Evolutionary conservation across 129 eudicot species (phyloP).

Genomic region (Ambrosia artemisiifolia): DNA sequence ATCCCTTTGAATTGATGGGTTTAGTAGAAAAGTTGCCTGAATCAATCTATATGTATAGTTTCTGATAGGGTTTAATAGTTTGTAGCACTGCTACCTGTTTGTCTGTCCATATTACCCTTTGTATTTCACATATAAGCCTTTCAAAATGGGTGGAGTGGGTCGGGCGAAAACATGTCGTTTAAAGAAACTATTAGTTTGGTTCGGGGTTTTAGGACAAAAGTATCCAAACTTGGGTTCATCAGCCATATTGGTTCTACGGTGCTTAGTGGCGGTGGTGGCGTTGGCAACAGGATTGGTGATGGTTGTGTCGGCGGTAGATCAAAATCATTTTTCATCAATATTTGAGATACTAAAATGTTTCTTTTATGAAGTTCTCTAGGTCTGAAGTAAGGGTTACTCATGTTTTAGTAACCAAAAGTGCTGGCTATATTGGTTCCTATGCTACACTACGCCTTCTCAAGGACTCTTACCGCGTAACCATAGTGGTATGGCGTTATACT

Average conservation of each 20-base stretch:
- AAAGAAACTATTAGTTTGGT: too few relatives aligned
- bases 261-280: too few relatives aligned
- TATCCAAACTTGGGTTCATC: too few relatives aligned
- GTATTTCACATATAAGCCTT: neutral
- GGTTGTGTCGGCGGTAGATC: neutral
- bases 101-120: neutral
- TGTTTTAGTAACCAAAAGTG: conserved; percentile 87
- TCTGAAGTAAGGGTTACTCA: conserved; percentile 72
- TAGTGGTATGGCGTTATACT: conserved; percentile 53
- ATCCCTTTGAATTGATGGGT: too few relatives aligned
- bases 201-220: too few relatives aligned
- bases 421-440: conserved; percentile 92
- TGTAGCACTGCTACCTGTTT: neutral
- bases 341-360: conserved; percentile 5
- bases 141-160: too few relatives aligned
- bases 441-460: conserved; percentile 73
- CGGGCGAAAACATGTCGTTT: too few relatives aligned
- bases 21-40: too few relatives aligned
- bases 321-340: neutral
- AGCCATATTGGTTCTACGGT: too few relatives aligned
- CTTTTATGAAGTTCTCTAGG: conserved; percentile 50
- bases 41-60: neutral
- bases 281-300: too few relatives aligned
- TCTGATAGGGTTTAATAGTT: too few relatives aligned
- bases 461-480: conserved; percentile 74